These are phyloP conservation scores for Leishmania gerbilli DNA, from an alignment of 208 protist genomes.

Conservation along the genomic window DNA sequence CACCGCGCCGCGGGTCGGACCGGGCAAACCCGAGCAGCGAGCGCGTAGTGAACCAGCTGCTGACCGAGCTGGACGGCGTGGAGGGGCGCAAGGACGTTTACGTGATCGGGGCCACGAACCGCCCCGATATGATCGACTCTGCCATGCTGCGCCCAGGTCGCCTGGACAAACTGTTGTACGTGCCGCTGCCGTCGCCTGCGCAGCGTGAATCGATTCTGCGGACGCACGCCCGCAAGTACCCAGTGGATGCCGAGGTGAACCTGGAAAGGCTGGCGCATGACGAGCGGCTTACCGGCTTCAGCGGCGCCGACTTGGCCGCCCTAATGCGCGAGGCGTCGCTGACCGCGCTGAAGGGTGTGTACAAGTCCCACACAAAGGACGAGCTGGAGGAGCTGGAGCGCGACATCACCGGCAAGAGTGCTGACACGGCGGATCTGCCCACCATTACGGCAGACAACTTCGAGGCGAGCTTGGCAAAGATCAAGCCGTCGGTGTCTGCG, in stretches of 20 bases:
- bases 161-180: constrained; percentile 97
- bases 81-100: constrained; percentile 95
- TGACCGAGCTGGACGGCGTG: constrained; percentile 99
- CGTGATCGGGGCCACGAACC: constrained; percentile 99
- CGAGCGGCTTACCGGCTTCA: constrained; percentile 89
- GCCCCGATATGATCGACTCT: constrained; percentile 98
- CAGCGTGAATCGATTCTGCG: constrained; percentile 92
- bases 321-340: constrained; percentile 94
- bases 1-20: constrained; percentile 91
- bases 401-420: constrained; percentile 55
- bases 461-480: constrained; percentile 58
- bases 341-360: constrained; percentile 83
- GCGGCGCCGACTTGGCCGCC: constrained; percentile 94
- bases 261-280: constrained; percentile 79
- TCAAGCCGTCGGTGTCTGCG: constrained; percentile 81
- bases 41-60: constrained; percentile 99
- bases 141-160: constrained; percentile 98
- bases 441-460: constrained; percentile 72
- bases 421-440: constrained; percentile 44
- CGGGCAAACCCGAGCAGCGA: constrained; percentile 92
- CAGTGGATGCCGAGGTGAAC: constrained; percentile 79
- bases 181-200: constrained; percentile 91
- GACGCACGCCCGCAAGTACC: constrained; percentile 90
- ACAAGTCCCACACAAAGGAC: constrained; percentile 50
- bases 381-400: constrained; percentile 81